Base-by-base conservation (phyloP, 1,284 basidiomycete genomes). In the Inonotus obliquus region DNA sequence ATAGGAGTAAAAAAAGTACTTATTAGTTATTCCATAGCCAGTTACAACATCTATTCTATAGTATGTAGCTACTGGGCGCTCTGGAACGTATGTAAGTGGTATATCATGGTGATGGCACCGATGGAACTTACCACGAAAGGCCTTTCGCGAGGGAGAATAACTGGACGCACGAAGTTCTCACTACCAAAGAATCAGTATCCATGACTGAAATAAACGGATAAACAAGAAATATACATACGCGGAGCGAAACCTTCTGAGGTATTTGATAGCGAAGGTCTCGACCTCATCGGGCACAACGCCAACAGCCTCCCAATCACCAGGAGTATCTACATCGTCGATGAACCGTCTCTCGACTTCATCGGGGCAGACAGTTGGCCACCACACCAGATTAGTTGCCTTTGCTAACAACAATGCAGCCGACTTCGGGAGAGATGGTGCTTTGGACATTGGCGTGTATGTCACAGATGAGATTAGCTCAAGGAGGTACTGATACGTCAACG, bases 361-460 rank as follows among this genome's bases (percentile, higher is more conserved):
- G 1, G 94, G 91, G 71, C 84, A 87, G 64, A 98, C 79, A 62
- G 91, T 85, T 17, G 95, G 96, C 96, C 96, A 99, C 96, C 95
- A 99, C 0, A 85, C 80, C 3, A 77, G 72, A 75, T 98, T 92
- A 48, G 86, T 83, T 32, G 82, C 73, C 67, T 79, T 84, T 4
- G 95, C 83, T 37, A 93, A 75, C 6, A 81, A 70, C 54, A 83
- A 77, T 52, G 95, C 91, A 59, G 92, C 69, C 17, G 79, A 72
- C 74, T 93, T 93, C 53, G 96, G 96, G 44, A 98, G 72, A 51
- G 85, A 84, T 10, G 92, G 88, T 0, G 87, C 81, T 63, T 82
- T 74, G 63, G 83, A 85, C 69, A 84, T 81, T 57, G 83, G 85
- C 68, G 85, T 86, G 70, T 92, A 86, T 13, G 94, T 95, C 63